These are phyloP conservation scores for Elaeis guineensis DNA, from an alignment of 176 grass and related monocot genomes.

Conservation along the genomic window DNA sequence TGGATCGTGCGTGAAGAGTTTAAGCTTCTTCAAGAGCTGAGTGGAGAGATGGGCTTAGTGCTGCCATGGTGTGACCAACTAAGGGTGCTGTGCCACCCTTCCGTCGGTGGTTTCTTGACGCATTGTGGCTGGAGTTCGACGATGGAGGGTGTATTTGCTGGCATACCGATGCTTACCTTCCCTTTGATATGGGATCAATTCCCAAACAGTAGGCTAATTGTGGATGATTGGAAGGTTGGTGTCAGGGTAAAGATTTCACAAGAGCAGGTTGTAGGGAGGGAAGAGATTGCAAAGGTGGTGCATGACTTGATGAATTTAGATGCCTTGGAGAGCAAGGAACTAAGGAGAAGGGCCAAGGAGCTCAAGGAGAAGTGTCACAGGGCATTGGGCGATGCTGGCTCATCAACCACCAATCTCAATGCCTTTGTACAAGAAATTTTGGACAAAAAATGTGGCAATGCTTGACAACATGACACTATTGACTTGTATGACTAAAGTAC, in stretches of 20 bases:
- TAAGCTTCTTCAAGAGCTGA: not conserved
- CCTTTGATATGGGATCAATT: conserved; percentile 53
- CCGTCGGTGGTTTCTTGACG: conserved; percentile 18
- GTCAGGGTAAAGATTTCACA: too few relatives aligned
- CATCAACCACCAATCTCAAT: too few relatives aligned
- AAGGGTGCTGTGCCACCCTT: conserved; percentile 44
- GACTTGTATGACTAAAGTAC: too few relatives aligned
- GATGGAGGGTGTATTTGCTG: not conserved
- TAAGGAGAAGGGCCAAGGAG: conserved; percentile 33
- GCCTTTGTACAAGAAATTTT: too few relatives aligned
- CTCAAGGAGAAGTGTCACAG: conserved; percentile 19
- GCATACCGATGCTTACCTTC: too few relatives aligned
- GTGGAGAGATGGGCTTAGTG: conserved; percentile 32
- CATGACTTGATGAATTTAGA: conserved; percentile 45
- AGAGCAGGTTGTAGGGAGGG: conserved; percentile 23
- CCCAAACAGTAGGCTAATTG: conserved; percentile 31
- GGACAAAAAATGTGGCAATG: too few relatives aligned
- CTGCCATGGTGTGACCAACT: conserved; percentile 75
- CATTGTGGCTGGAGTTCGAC: conserved; percentile 79
- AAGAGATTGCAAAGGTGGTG: conserved; percentile 15
- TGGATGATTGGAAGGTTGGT: conserved; percentile 38
- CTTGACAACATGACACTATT: too few relatives aligned
- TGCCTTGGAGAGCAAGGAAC: conserved; percentile 22
- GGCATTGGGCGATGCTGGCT: too few relatives aligned
- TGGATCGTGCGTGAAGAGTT: conserved; percentile 48